phyloP scores from a whole-genome alignment of 75 land plant species.

The Sequoiadendron giganteum region DNA sequence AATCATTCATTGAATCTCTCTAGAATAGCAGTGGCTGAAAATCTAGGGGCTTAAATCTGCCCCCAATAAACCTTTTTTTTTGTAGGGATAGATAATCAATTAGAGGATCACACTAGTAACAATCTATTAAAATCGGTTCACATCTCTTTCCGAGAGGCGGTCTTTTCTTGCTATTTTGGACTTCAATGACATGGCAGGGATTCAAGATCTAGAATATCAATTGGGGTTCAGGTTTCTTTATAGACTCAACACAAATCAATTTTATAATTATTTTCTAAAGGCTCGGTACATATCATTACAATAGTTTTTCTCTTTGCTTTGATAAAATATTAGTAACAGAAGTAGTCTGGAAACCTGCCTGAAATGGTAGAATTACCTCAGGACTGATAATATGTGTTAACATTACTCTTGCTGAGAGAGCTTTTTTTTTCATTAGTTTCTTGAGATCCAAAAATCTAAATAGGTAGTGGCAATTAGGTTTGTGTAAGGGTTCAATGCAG shows the following conservation, averaged over 20 bases:
- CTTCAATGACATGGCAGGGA: not conserved
- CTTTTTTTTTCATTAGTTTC: too few relatives aligned
- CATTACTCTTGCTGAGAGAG: not conserved
- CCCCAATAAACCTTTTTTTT: not conserved
- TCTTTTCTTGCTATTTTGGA: not conserved
- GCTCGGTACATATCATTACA: not conserved
- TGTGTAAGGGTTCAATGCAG: not conserved
- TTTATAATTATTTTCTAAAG: not conserved
- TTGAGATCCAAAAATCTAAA: not conserved
- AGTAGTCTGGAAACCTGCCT: not conserved
- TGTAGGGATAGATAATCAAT: too few relatives aligned
- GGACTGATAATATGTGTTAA: not conserved
- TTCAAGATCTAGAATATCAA: not conserved
- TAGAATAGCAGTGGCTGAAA: not conserved
- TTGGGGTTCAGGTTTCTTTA: not conserved
- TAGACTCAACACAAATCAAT: too few relatives aligned
- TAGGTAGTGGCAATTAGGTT: not conserved
- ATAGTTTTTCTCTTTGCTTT: not conserved
- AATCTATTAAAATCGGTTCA: too few relatives aligned
- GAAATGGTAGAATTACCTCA: too few relatives aligned
- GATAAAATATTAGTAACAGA: not conserved
- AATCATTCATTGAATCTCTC: not conserved
- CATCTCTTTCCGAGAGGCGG: not conserved
- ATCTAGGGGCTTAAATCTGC: not conserved
- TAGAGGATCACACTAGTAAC: too few relatives aligned